phyloP scores from a whole-genome alignment of 2,329 filamentous ascomycete species.

The Alternaria viburni region DNA sequence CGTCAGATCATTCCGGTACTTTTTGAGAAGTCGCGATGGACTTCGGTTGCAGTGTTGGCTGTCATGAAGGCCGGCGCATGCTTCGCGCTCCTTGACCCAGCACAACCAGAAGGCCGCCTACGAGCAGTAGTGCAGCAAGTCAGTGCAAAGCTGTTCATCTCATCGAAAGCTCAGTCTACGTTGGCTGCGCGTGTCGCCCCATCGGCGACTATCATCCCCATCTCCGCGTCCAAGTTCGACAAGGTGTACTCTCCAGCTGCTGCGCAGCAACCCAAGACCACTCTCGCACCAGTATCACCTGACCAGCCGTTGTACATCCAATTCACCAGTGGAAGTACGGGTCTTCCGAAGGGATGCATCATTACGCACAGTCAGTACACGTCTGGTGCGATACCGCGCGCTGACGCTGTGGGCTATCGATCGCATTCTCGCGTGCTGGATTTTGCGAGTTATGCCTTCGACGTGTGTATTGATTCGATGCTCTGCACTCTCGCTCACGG shows the following conservation, averaged over 20 bases:
- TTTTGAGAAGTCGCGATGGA: slow-evolving; percentile 51
- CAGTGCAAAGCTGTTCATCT: slow-evolving; percentile 34
- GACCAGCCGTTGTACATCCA: slow-evolving; percentile 42
- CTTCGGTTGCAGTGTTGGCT: slow-evolving; percentile 47
- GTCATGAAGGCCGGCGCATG: slow-evolving; percentile 50
- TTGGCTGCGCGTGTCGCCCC: slow-evolving; percentile 39
- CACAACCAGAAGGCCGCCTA: slow-evolving; percentile 44
- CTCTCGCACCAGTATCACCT: slow-evolving; percentile 34
- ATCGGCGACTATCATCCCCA: slow-evolving; percentile 39
- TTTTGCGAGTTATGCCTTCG: slow-evolving; percentile 49
- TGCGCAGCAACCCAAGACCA: slow-evolving; percentile 35
- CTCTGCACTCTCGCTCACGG: slow-evolving; percentile 43
- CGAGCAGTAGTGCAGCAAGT: slow-evolving; percentile 40
- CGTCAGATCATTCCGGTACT: slow-evolving; percentile 46
- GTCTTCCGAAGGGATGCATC: slow-evolving; percentile 44
- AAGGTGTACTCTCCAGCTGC: slow-evolving; percentile 36
- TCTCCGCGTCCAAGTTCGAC: slow-evolving; percentile 41
- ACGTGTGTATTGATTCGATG: slow-evolving; percentile 47
- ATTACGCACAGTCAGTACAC: slow-evolving; percentile 45
- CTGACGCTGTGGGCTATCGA: slow-evolving; percentile 41
- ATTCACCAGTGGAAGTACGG: slow-evolving; percentile 47
- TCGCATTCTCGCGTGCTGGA: slow-evolving; percentile 43
- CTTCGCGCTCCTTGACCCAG: slow-evolving; percentile 45
- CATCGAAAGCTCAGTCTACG: slow-evolving; percentile 37
- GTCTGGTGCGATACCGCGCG: slow-evolving; percentile 44